phyloP scores from a whole-genome alignment of 257 asterid genomes.

The Avicennia marina region DNA sequence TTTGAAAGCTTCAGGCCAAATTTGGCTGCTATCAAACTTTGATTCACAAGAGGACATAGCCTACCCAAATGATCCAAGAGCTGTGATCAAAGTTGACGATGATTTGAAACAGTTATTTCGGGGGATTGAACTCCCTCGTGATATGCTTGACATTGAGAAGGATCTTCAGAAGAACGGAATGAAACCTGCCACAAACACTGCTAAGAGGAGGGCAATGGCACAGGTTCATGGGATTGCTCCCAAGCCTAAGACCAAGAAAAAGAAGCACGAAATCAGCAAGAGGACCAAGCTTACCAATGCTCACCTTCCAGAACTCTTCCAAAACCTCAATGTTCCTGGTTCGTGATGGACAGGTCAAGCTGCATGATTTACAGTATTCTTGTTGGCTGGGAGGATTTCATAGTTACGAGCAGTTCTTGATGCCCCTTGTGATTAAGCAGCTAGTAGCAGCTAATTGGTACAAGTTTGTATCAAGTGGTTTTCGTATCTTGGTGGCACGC shows the following conservation, averaged over 20 bases:
- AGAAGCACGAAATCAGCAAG: constrained; percentile 72
- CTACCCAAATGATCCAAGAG: constrained; percentile 63
- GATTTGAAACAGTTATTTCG: constrained; percentile 60
- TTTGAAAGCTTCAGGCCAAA: constrained; percentile 57
- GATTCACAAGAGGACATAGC: constrained; percentile 83
- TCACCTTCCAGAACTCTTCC: constrained; percentile 82
- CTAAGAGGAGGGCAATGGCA: constrained; percentile 72
- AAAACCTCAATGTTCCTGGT: constrained; percentile 36
- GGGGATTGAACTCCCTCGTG: constrained; percentile 67
- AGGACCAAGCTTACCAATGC: constrained; percentile 89
- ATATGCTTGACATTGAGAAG: constrained; percentile 77
- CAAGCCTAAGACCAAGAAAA: constrained; percentile 71
- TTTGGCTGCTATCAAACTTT: constrained; percentile 64
- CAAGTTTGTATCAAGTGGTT: no score
- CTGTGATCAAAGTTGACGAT: constrained; percentile 55
- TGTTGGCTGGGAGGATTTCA: no score
- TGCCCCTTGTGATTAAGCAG: no score
- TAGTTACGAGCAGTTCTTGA: no score
- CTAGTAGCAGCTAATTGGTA: no score
- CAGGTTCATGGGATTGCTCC: constrained; percentile 54
- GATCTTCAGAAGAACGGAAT: constrained; percentile 83
- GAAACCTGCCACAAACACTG: constrained; percentile 81
- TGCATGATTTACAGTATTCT: no score
- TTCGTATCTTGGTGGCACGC: no score
- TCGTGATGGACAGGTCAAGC: constrained; percentile 13